Conservation (phyloP, 148 eudicot genomes). For the Diospyros kaki region DNA sequence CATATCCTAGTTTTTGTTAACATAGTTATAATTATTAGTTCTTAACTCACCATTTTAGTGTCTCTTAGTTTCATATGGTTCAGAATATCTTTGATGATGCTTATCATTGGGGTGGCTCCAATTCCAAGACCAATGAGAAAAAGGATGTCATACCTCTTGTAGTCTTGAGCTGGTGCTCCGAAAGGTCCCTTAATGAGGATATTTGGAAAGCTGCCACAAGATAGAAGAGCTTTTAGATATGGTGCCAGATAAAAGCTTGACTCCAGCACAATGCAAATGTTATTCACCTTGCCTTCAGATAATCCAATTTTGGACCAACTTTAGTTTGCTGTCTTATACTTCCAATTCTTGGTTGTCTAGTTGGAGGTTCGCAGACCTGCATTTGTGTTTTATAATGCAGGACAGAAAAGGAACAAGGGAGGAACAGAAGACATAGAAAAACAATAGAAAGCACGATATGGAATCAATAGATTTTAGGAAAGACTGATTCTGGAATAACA, state of each 20-base stretch:
- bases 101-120: slow-evolving; percentile 96
- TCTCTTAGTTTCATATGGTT: slow-evolving; percentile 39
- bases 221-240: slow-evolving; percentile 5
- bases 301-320: slow-evolving; percentile 32
- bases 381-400: not conserved
- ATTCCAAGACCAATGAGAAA: slow-evolving; percentile 88
- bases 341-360: slow-evolving; percentile 38
- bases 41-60: slow-evolving; percentile 13
- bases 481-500: too few species aligned
- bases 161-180: slow-evolving; percentile 96
- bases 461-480: too few species aligned
- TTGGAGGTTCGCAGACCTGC: slow-evolving; percentile 64
- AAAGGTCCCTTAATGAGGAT: slow-evolving; percentile 86
- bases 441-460: too few species aligned
- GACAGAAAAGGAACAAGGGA: not conserved
- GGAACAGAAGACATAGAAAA: too few species aligned
- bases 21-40: not conserved
- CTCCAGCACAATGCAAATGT: not conserved
- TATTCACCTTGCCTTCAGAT: slow-evolving; percentile 40
- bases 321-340: slow-evolving; percentile 69
- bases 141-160: slow-evolving; percentile 76
- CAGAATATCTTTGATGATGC: slow-evolving; percentile 86
- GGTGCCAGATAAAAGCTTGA: not conserved
- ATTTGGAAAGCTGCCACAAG: slow-evolving; percentile 58
- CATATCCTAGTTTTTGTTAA: not conserved